Conservation (phyloP, 768 basidiomycete species). For the Mycena sanguinolenta region DNA sequence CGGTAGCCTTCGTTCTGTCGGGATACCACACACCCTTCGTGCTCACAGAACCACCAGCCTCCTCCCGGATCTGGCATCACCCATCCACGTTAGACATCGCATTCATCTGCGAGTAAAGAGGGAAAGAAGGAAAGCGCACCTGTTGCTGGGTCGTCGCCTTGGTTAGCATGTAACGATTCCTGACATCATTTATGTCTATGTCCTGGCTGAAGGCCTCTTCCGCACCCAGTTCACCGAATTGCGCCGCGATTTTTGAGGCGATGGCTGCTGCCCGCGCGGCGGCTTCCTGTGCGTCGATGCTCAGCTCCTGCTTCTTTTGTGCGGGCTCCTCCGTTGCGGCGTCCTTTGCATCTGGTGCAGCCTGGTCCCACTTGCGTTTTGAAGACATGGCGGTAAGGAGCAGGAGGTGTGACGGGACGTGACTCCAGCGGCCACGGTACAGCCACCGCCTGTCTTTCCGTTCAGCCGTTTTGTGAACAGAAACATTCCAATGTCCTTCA, state of each 20-base stretch:
- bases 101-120: background rate
- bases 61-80: conserved; percentile 81
- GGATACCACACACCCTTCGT: conserved; percentile 98
- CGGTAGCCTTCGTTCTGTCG: conserved; percentile 89
- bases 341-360: conserved; percentile 63
- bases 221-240: conserved; percentile 67
- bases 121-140: conserved; percentile 61
- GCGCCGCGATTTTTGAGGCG: conserved; percentile 95
- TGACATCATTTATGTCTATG: conserved; percentile 73
- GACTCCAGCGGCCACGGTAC: conserved; percentile 7
- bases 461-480: background rate
- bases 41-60: conserved; percentile 92
- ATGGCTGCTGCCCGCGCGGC: conserved; percentile 75
- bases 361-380: conserved; percentile 57
- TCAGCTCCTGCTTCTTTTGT: conserved; percentile 64
- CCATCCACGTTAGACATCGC: conserved; percentile 1
- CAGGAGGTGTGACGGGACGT: background rate
- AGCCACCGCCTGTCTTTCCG: background rate
- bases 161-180: conserved; percentile 95
- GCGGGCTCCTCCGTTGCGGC: conserved; percentile 53
- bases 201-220: conserved; percentile 69
- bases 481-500: conserved; percentile 41
- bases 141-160: conserved; percentile 93
- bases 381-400: conserved; percentile 30
- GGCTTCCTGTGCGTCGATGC: conserved; percentile 56